These are phyloP conservation scores for Cicer arietinum DNA, from an alignment of 306 rosid genomes.

Conservation along the genomic window DNA sequence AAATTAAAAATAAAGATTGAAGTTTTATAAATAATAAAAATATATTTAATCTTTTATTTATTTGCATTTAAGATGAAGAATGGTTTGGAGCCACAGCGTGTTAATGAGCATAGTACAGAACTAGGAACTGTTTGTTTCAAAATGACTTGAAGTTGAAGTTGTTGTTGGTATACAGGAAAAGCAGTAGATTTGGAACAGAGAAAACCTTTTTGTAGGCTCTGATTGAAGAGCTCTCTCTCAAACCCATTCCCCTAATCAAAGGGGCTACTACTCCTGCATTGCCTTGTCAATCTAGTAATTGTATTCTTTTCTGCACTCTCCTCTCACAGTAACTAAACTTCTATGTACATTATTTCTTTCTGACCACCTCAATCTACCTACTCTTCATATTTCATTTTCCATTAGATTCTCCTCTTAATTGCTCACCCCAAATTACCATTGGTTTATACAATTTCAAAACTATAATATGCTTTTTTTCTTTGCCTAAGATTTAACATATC, in stretches of 20 bases:
- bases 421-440: no score
- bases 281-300: conserved; percentile 30
- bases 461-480: no score
- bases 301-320: not conserved
- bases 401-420: no score
- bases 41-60: not conserved
- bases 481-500: no score
- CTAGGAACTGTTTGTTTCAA: conserved; percentile 53
- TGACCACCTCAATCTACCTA: not conserved
- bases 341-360: conserved; percentile 17
- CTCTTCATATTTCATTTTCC: not conserved
- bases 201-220: conserved; percentile 51
- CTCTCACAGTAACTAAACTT: conserved; percentile 53
- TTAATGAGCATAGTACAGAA: conserved; percentile 56
- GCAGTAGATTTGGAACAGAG: conserved; percentile 49
- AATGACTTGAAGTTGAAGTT: conserved; percentile 39
- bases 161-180: conserved; percentile 41
- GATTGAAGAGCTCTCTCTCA: conserved; percentile 29
- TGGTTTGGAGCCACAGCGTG: conserved; percentile 58
- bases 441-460: no score
- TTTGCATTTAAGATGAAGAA: conserved; percentile 46
- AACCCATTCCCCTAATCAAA: conserved; percentile 55
- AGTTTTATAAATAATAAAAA: no score
- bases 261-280: conserved; percentile 26
- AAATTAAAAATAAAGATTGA: no score